Evolutionary conservation across 116 monocot species (phyloP), one percentile per base, ranked within the genome.

Genomic region (Iris pallida): DNA sequence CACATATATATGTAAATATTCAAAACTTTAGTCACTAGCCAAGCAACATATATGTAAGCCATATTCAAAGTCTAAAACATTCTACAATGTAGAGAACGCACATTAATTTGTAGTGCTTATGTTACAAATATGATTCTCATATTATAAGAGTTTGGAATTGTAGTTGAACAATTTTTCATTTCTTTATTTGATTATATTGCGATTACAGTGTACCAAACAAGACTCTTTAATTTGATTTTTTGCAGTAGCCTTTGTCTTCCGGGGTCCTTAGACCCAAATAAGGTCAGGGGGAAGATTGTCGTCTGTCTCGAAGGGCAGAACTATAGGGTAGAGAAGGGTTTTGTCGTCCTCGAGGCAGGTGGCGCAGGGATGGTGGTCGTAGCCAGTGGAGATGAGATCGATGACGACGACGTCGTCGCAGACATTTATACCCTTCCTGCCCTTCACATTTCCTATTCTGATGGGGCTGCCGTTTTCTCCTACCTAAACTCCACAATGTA

Each of bases 211-310:
- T n/a, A n/a, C n/a, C n/a, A n/a, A n/a, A n/a, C n/a, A n/a, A n/a
- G n/a, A n/a, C n/a, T n/a, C n/a, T n/a, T n/a, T n/a, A n/a, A n/a
- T n/a, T n/a, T n/a, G n/a, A n/a, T n/a, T n/a, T 30, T 30, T 30
- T 30, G 30, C 30, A 30, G 30, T 30, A 3, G 30, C 2, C 30
- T 30, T 1, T 91, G 91, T 53, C 7, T 67, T 2, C 0, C 5
- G 14, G 70, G 52, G 0, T 72, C 85, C 7, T 59, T 92, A 0
- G 83, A 88, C 41, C 64, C 76, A 8, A 54, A 66, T 19, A 92
- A 92, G 68, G 85, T 76, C 2, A 66, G 63, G 20, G 87, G 87
- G 17, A 91, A 81, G 81, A 79, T 87, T 13, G 84, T 91, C 14
- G 79, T 79, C 7, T 91, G 87, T 66, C 18, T 59, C 7, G 61